Conservation (phyloP, 441 rosid species). For the Aleurites moluccanus region DNA sequence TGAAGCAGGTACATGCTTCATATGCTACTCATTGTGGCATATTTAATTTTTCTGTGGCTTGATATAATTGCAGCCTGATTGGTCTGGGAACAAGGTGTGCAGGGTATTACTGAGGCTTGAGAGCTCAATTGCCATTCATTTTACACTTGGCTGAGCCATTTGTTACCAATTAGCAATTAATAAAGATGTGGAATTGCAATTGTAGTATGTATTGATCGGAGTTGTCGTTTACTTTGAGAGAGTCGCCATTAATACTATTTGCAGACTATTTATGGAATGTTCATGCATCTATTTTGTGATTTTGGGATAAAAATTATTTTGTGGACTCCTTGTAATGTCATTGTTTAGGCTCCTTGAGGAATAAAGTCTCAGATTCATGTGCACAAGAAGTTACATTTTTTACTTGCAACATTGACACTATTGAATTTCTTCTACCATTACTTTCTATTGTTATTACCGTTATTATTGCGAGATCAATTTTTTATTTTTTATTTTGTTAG, state of each 20-base stretch:
- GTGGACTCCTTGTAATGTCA: conserved; percentile 10
- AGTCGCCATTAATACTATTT: conserved; percentile 24
- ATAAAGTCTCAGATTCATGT: conserved; percentile 28
- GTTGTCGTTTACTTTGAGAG: conserved; percentile 24
- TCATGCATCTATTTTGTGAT: conserved; percentile 26
- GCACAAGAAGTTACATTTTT: background rate
- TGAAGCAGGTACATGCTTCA: conserved; percentile 40
- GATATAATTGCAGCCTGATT: conserved; percentile 33
- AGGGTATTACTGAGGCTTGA: conserved; percentile 37
- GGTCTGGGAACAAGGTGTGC: conserved; percentile 30
- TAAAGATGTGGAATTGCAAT: conserved; percentile 31
- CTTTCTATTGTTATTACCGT: too few species aligned
- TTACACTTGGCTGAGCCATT: conserved; percentile 45
- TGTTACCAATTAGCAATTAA: conserved; percentile 32
- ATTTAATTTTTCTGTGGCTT: conserved; percentile 27
- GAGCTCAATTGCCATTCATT: conserved; percentile 44
- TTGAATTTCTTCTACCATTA: background rate
- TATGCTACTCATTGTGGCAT: conserved; percentile 26
- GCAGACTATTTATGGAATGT: conserved; percentile 23
- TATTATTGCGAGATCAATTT: background rate
- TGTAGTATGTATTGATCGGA: conserved; percentile 21
- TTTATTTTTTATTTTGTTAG: too few species aligned
- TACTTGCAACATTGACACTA: background rate
- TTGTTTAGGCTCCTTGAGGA: conserved; percentile 23
- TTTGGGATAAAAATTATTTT: conserved; percentile 16